These are phyloP conservation scores for Lanmaoa pseudosensibilis DNA, from an alignment of 768 basidiomycete genomes.

Conservation along the genomic window DNA sequence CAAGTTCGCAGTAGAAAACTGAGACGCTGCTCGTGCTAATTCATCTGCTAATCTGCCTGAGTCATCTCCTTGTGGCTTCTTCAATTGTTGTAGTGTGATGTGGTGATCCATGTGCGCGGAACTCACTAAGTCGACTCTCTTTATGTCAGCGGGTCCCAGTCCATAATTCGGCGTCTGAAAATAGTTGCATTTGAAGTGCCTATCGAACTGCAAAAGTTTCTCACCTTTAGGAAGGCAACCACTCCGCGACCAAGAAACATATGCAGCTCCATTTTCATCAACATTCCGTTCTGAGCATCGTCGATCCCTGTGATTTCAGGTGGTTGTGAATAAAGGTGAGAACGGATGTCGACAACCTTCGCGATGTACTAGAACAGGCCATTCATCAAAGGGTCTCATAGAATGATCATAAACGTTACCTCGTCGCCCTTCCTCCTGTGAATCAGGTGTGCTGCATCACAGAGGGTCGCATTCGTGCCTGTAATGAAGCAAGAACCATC, in stretches of 20 bases:
- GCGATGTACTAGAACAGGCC: background rate
- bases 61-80: background rate
- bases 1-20: too few relatives aligned
- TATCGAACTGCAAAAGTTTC: background rate
- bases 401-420: background rate
- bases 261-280: background rate
- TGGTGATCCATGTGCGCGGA: background rate
- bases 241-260: fast-evolving
- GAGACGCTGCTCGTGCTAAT: too few relatives aligned
- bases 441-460: background rate
- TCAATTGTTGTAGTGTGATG: background rate
- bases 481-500: background rate
- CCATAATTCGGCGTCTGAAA: background rate
- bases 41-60: too few relatives aligned
- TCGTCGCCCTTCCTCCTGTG: background rate
- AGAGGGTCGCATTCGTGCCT: fast-evolving
- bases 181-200: background rate
- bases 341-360: background rate
- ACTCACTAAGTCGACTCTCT: background rate
- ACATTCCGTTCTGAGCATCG: background rate
- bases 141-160: background rate
- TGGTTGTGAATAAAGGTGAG: background rate
- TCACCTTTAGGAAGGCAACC: background rate
- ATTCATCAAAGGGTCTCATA: background rate
- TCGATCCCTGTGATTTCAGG: background rate